These are phyloP conservation scores for Lentinus brumalis DNA, from an alignment of 768 basidiomycete species.

Conservation along the genomic window DNA sequence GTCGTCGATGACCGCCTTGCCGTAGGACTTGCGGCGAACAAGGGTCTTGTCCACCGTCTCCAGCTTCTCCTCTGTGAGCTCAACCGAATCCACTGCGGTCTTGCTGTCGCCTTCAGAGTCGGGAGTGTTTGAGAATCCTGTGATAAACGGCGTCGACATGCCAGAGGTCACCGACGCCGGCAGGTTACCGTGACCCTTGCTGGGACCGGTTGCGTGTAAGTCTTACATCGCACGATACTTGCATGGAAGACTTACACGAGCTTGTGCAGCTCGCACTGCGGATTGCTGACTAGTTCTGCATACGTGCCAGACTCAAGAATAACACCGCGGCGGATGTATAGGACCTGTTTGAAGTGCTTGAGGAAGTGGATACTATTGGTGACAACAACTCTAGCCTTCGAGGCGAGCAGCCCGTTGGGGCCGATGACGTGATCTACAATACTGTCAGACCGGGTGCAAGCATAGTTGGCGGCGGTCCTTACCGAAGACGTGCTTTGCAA, in stretches of 20 bases:
- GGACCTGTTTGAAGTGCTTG: conserved; percentile 71
- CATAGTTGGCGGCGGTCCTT: neutral
- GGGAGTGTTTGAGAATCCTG: conserved; percentile 30
- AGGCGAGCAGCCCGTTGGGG: conserved; percentile 76
- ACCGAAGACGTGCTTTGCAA: conserved; percentile 86
- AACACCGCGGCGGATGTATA: conserved; percentile 79
- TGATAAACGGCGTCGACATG: conserved; percentile 33
- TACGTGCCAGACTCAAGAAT: conserved; percentile 78
- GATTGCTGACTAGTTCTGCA: conserved; percentile 55
- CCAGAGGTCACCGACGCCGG: conserved; percentile 23
- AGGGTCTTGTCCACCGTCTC: conserved; percentile 56
- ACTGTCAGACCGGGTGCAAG: conserved; percentile 6
- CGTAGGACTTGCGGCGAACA: conserved; percentile 56
- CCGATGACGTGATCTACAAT: conserved; percentile 79
- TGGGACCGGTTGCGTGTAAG: neutral
- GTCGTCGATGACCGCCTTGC: conserved; percentile 52
- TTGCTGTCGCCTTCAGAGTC: conserved; percentile 22
- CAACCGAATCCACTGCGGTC: conserved; percentile 22
- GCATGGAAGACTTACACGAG: conserved; percentile 59
- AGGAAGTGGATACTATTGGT: conserved; percentile 90
- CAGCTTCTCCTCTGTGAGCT: conserved; percentile 30
- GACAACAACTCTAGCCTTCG: conserved; percentile 83
- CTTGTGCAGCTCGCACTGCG: conserved; percentile 68
- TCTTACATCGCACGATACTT: neutral
- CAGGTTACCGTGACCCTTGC: conserved; percentile 31